Base-by-base conservation (phyloP, 192 early-diverging fungal genomes). In the Coemansia sp. region DNA sequence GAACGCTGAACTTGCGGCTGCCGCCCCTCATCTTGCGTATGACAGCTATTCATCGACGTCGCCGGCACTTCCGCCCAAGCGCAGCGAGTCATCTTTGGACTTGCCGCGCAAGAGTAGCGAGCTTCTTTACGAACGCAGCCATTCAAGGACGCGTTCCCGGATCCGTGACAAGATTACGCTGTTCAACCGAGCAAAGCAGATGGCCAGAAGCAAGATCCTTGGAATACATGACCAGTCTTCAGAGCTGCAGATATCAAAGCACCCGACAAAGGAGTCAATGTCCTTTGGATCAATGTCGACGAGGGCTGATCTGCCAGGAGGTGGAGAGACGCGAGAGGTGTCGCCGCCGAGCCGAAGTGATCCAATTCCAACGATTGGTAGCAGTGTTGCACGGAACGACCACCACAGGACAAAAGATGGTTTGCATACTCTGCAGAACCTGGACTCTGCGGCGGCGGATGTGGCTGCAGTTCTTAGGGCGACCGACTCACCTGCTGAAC, bases 111-210 rank as follows among this genome's bases (percentile, higher is more conserved):
- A 68, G 38, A 67, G 65, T 18, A 42, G 23, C 3, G 65, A 67
- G 5, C 56, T 43, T 5, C 21, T 38, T 12, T 19, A 19, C 0
- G 52, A 69, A 19, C 58, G 47, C 43, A 59, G 65, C 10, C 47
- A 72, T 9, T 69, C 73, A 26, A 68, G 67, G 48, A 74, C 78
- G 38, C 73, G 69, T 40, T 66, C 70, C 43, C 65, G 64, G 15
- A 47, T 81, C 9, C 74, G 78, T n/a, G 73, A 81, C 54, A 81
- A 81, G 67, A 72, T 81, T 48, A 54, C 78, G 43, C 43, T 66
- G 63, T 72, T 81, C 44, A 81, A 72, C 42, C 73, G 78, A 2
- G 73, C 66, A 16, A 65, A 61, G 43, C 61, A 72, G 21, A 71
- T 61, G 69, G 78, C 78, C 6, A 61, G 70, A 26, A 72, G 63